Evolutionary conservation across 1,284 basidiomycete genomes (phyloP).

Genomic region (Chalciporus sp.): DNA sequence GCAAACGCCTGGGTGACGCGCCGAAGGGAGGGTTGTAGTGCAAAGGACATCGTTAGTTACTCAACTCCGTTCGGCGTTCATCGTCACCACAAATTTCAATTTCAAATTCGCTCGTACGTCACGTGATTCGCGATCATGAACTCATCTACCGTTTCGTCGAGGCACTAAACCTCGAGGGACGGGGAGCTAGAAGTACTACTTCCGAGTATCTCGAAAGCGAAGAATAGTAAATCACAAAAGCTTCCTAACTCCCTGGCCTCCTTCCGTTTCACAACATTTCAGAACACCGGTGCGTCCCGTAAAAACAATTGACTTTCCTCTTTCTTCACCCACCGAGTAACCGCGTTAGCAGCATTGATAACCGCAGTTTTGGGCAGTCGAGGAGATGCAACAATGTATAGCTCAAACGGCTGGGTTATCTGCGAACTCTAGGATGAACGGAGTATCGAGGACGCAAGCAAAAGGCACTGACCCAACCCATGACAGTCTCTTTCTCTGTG

Average conservation of each 20-base stretch:
- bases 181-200: too few species aligned
- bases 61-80: background rate
- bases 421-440: slow-evolving; percentile 34
- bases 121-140: slow-evolving; percentile 18
- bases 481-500: slow-evolving; percentile 83
- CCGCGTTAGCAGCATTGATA: slow-evolving; percentile 84
- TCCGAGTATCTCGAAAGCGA: too few species aligned
- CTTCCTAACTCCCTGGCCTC: too few species aligned
- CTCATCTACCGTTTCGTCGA: background rate
- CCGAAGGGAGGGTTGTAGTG: slow-evolving; percentile 22
- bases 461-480: slow-evolving; percentile 76
- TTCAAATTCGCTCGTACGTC: slow-evolving; percentile 4
- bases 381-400: slow-evolving; percentile 86
- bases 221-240: background rate
- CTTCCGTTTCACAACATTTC: slow-evolving; percentile 13
- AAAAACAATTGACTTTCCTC: slow-evolving; percentile 85
- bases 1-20: slow-evolving; percentile 18
- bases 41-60: slow-evolving; percentile 21
- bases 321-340: slow-evolving; percentile 88
- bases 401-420: slow-evolving; percentile 92
- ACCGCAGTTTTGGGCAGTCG: slow-evolving; percentile 83
- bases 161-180: too few species aligned
- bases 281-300: slow-evolving; percentile 87
- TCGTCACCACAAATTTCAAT: background rate
- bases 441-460: background rate